Evolutionary conservation across 179 eudicot species (phyloP), one percentile per base, ranked within the genome.

Genomic region (Carnegiea gigantea): DNA sequence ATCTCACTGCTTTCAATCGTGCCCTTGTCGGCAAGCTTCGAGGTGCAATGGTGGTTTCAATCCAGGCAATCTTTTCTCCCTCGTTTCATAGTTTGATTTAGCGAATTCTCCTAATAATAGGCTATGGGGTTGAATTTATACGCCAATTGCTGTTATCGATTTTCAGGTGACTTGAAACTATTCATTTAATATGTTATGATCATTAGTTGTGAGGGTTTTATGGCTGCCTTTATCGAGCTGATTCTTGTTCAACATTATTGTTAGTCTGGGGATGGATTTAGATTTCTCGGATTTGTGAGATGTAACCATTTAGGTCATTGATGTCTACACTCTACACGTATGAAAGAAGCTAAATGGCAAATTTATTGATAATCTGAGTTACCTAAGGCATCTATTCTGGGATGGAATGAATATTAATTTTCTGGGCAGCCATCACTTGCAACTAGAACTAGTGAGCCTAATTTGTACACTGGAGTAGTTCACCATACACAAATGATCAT

Each of bases 161-260:
- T 65, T 65, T 51, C 13, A 24, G 46, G 9, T 17, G 10, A 28
- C 0, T 26, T 67, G 68, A 54, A 68, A 2, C 9, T 65, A 33
- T 13, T 33, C 48, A 51, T 67, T 70, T 24, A 12, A 9, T 75
- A 51, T 53, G 33, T 28, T 9, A 53, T 65, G 57, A 60, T 44
- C 38, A 11, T 82, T 43, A 17, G 17, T 15, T 44, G 12, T 9
- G 18, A 48, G n/a, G 49, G 75, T 78, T 77, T 21, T 17, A 54
- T 28, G 59, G 5, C 15, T 70, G 86, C 57, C 23, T 73, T 77
- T 71, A 73, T 77, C 18, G 40, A 64, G 78, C 60, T 77, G 70
- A 54, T 65, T 67, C 4, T n/a, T 78, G 79, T 64, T 84, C 77
- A 23, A 13, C 64, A 71, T 78, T 73, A 44, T 64, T 0, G 28